Base-by-base conservation (phyloP, 2,329 filamentous ascomycete species). In the Cytospora leucostoma region DNA sequence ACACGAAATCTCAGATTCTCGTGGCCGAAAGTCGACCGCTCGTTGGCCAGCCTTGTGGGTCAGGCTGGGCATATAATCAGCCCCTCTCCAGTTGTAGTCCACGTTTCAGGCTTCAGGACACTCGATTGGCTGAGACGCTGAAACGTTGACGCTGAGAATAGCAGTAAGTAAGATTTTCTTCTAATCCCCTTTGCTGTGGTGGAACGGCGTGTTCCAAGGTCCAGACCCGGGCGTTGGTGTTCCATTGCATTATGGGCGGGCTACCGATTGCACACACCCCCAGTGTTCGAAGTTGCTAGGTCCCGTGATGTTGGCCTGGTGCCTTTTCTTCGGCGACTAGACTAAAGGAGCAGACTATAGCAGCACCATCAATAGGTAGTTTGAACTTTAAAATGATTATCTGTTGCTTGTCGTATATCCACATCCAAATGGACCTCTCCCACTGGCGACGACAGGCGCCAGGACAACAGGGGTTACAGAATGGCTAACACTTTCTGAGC, bases 401-500 rank as follows among this genome's bases (percentile, higher is more conserved):
- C 4, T 44, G 40, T 44, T 44, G 17, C 40, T n/a, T 44, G 40
- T 19, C 17, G 7, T 19, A 44, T 10, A 44, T 10, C 40, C 40
- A 44, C 40, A 44, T 17, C 7, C 17, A 44, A 44, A 44, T 8
- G 17, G 19, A 44, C 8, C 8, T 7, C 12, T 37, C 8, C 35
- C 12, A 37, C 35, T 37, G 35, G 35, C 40, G 40, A 19, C 40
- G 40, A 44, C 17, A 44, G 40, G 10, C 40, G 40, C 40, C 40
- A 7, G 8, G 7, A 15, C 40, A 7, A n/a, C 40, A 44, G 3
- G 40, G 40, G 17, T 17, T 17, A n/a, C 7, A 19, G 19, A 1
- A 44, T 15, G 40, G 40, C 40, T 44, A 8, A 17, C 13, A 11
- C n/a, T 40, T 58, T 53, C 58, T 60, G 58, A 60, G 58, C 35